Percentiles rank a stretch among this genome's conserved stretches.
These are phyloP conservation scores for Jamesozyma gamospora DNA, from an alignment of 805 yeast genomes.

Conservation along the genomic window DNA sequence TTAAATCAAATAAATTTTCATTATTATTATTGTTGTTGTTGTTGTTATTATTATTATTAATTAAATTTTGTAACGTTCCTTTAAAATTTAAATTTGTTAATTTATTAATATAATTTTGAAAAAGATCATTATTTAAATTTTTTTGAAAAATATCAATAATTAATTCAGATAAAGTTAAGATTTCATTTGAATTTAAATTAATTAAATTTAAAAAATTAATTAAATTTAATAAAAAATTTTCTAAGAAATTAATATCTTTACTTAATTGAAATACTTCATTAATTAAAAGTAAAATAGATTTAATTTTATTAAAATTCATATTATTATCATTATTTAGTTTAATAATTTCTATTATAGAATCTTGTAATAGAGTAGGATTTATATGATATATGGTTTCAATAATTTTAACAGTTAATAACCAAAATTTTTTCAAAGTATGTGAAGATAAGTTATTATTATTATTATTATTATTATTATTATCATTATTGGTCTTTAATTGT, in stretches of 20 bases:
- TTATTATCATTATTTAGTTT: neutral
- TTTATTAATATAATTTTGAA: neutral
- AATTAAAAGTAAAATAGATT: conserved; percentile 11
- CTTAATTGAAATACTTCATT: conserved; percentile 22
- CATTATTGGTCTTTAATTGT: neutral
- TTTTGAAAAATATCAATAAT: conserved; percentile 14
- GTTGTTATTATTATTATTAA: neutral
- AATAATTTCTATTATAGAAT: conserved; percentile 4
- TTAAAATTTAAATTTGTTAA: neutral
- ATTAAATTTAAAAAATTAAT: conserved; percentile 22
- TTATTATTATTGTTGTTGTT: neutral
- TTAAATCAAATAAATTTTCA: conserved; percentile 10
- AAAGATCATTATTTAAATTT: conserved; percentile 1
- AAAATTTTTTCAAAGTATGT: conserved; percentile 17
- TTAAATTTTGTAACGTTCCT: neutral
- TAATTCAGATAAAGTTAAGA: conserved; percentile 17
- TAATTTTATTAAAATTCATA: conserved; percentile 1
- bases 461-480: neutral
- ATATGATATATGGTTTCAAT: conserved; percentile 25
- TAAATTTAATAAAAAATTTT: conserved; percentile 27
- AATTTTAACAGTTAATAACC: conserved; percentile 25
- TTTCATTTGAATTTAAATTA: conserved; percentile 11
- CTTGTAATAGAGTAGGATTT: conserved; percentile 11
- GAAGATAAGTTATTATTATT: neutral
- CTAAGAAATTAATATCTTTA: conserved; percentile 18